These are phyloP conservation scores for Paramyrothecium roridum DNA, from an alignment of 2,329 filamentous ascomycete genomes.

Conservation along the genomic window DNA sequence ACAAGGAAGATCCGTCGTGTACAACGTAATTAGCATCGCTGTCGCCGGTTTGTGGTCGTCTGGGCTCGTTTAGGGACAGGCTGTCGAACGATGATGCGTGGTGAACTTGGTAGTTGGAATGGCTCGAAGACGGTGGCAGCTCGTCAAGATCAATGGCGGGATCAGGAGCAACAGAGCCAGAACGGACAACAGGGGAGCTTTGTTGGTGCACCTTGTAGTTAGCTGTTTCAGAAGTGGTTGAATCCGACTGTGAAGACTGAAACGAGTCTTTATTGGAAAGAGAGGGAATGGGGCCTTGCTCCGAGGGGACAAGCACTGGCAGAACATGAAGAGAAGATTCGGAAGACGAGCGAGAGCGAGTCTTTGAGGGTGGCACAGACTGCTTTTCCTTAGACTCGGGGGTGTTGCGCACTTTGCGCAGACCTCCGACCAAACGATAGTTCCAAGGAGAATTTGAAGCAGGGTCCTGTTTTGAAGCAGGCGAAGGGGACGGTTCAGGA, in stretches of 20 bases:
- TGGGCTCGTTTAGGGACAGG: conserved; percentile 31
- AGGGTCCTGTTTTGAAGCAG: conserved; percentile 11
- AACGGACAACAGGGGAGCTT: conserved; percentile 31
- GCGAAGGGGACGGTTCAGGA: conserved; percentile 11
- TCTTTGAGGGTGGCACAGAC: conserved; percentile 4
- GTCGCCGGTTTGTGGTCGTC: conserved; percentile 30
- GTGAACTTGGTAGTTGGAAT: conserved; percentile 50
- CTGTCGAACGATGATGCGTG: conserved; percentile 47
- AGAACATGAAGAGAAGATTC: conserved; percentile 5
- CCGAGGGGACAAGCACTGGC: conserved; percentile 20
- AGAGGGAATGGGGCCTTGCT: conserved; percentile 12
- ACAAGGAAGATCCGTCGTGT: conserved; percentile 41
- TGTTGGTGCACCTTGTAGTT: conserved; percentile 54
- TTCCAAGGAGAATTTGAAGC: conserved; percentile 43
- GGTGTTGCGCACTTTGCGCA: conserved; percentile 45
- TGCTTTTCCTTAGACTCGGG: conserved; percentile 40
- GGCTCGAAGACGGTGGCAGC: conserved; percentile 37
- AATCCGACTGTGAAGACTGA: conserved; percentile 29
- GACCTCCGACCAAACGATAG: conserved; percentile 51
- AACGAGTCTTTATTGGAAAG: conserved; percentile 19
- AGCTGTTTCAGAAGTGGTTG: conserved; percentile 45
- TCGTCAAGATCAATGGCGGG: conserved; percentile 32
- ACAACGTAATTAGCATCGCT: conserved; percentile 53
- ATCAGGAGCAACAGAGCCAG: conserved; percentile 3
- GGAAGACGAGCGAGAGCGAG: not conserved